phyloP scores from a whole-genome alignment of 2,329 filamentous ascomycete genomes.

The Dactylellina leptospora region DNA sequence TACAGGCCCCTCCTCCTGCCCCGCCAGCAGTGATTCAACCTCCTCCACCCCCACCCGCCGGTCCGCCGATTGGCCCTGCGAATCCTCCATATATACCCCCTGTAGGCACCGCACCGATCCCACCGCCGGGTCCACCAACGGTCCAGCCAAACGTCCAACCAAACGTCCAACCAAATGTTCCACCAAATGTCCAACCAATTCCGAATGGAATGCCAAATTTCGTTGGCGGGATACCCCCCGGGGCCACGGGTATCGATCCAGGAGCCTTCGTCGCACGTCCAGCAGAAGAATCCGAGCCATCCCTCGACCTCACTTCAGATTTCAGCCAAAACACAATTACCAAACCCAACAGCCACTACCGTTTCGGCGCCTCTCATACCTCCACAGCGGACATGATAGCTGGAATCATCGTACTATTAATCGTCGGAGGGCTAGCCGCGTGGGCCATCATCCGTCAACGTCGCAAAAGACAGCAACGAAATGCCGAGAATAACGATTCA shows the following conservation, averaged over 20 bases:
- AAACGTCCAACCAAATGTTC: background rate
- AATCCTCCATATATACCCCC: background rate
- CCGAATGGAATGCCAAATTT: too few species aligned
- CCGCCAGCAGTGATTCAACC: background rate
- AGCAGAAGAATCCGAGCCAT: background rate
- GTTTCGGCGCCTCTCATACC: background rate
- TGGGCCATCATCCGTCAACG: conserved; percentile 9
- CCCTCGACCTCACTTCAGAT: conserved; percentile 25
- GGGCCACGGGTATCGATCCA: conserved; percentile 20
- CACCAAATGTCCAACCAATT: conserved; percentile 16
- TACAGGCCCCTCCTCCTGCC: background rate
- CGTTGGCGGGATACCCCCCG: background rate
- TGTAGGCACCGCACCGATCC: background rate
- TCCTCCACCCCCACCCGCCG: background rate
- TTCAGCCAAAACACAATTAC: too few species aligned
- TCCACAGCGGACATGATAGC: conserved; percentile 23
- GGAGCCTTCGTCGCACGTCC: conserved; percentile 14
- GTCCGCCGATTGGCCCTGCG: background rate
- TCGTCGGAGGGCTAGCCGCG: conserved; percentile 1
- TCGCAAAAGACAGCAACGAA: background rate
- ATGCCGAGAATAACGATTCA: background rate
- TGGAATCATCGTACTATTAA: conserved; percentile 16
- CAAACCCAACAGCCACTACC: conserved; percentile 7
- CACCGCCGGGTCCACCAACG: conserved; percentile 5
- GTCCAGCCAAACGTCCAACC: background rate